Evolutionary conservation across 371 early-diverging fungal genomes (phyloP), one percentile per base, ranked within the genome.

Genomic region (Circinella minor): DNA sequence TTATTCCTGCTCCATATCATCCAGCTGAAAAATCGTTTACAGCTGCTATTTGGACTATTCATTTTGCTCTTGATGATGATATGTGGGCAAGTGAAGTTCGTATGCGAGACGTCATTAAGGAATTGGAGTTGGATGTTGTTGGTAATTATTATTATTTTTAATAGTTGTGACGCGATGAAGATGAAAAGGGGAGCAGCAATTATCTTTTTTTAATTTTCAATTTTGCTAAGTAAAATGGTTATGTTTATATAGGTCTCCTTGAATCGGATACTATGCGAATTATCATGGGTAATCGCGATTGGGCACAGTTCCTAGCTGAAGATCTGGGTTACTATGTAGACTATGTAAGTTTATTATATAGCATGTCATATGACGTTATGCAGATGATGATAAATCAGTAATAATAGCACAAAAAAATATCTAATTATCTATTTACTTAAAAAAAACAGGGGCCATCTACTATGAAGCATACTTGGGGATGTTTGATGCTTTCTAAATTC

Each of bases 401-500:
- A 9, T 9, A 37, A 57, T 37, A 27, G 27, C 27, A 27, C 27
- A 27, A 27, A 27, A 27, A 27, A 27, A 27, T 1, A 27, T 27
- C 27, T 27, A 27, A 27, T 27, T 27, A 27, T 27, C 27, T 27
- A 27, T 18, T 38, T 59, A 57, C 20, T 27, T 36, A 27, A 27
- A 27, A 27, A 27, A 27, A 27, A 27, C 27, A 77, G 77, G 84
- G 94, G 17, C 94, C 94, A 61, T 88, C 92, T 27, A 91, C 93
- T 18, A 89, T 89, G 79, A 92, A 92, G 76, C 94, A 94, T 79
- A 94, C 94, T 6, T 94, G 94, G 94, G 94, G 94, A 4, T 93
- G 93, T 71, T 81, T 91, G 10, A 88, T 94, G 90, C 86, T 94
- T 51, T 94, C 94, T 60, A 92, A 92, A 74, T 94, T 92, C 86